Conservation (phyloP, 768 basidiomycete species). For the Suillus brevipes region DNA sequence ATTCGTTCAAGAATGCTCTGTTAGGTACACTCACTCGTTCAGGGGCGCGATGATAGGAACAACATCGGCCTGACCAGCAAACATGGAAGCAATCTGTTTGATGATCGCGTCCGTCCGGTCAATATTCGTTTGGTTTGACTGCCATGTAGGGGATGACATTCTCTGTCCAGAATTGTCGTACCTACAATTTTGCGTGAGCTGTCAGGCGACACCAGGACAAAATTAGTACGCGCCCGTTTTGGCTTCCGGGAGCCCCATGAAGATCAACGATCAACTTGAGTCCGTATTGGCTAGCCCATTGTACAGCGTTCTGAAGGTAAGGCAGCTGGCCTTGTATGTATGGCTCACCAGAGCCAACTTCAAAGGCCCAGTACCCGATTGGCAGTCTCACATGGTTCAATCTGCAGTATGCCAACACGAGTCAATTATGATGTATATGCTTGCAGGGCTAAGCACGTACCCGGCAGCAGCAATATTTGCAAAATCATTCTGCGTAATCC, state of each 20-base stretch:
- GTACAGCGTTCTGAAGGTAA: constrained; percentile 64
- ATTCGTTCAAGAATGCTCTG: neutral
- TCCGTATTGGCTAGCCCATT: constrained; percentile 68
- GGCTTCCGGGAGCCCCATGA: constrained; percentile 79
- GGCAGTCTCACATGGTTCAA: constrained; percentile 83
- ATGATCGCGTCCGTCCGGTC: constrained; percentile 67
- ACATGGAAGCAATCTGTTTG: constrained; percentile 60
- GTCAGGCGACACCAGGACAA: neutral
- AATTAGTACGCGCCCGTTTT: constrained; percentile 61
- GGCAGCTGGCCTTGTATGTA: constrained; percentile 76
- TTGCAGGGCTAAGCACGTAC: constrained; percentile 35
- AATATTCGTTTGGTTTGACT: constrained; percentile 63
- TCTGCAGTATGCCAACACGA: constrained; percentile 36
- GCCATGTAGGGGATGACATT: constrained; percentile 64
- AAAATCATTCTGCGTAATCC: constrained; percentile 85
- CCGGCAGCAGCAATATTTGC: constrained; percentile 71
- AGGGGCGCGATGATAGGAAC: constrained; percentile 73
- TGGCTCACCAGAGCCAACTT: constrained; percentile 75
- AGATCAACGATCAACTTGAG: constrained; percentile 84
- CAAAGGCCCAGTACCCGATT: constrained; percentile 91
- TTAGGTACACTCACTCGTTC: constrained; percentile 61
- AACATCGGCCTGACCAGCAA: constrained; percentile 48
- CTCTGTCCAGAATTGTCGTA: constrained; percentile 83
- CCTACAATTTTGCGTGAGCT: constrained; percentile 36
- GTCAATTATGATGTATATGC: constrained; percentile 6